phyloP scores from a whole-genome alignment of 371 early-diverging fungal genomes.

The Batrachochytrium dendrobatidis region DNA sequence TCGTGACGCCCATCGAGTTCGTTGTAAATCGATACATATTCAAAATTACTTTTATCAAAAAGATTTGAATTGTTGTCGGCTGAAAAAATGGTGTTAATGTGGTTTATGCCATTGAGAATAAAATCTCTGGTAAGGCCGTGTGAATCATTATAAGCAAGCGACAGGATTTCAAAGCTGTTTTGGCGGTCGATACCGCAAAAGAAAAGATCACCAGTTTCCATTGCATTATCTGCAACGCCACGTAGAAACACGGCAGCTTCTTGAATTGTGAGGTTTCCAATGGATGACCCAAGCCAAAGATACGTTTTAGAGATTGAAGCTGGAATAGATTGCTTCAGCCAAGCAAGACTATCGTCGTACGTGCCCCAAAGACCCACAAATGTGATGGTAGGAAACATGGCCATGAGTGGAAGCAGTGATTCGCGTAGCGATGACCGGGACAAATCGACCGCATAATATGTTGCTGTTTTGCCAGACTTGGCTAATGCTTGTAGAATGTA shows the following conservation, averaged over 20 bases:
- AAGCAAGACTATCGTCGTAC: slow-evolving; percentile 72
- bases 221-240: slow-evolving; percentile 43
- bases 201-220: slow-evolving; percentile 67
- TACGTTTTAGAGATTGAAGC: slow-evolving; percentile 40
- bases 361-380: slow-evolving; percentile 81
- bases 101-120: slow-evolving; percentile 75
- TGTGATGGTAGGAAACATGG: slow-evolving; percentile 50
- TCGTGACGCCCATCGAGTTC: slow-evolving; percentile 68
- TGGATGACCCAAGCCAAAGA: slow-evolving; percentile 84
- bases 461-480: slow-evolving; percentile 48
- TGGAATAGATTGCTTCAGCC: slow-evolving; percentile 50
- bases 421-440: slow-evolving; percentile 68
- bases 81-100: slow-evolving; percentile 65
- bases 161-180: slow-evolving; percentile 58
- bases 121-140: slow-evolving; percentile 71
- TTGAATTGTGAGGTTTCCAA: slow-evolving; percentile 65
- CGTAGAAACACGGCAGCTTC: slow-evolving; percentile 52
- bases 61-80: no score
- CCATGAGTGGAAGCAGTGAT: slow-evolving; percentile 42
- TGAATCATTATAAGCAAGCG: slow-evolving; percentile 79
- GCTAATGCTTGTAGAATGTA: slow-evolving; percentile 69
- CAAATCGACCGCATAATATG: slow-evolving; percentile 90
- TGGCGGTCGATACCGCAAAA: slow-evolving; percentile 78
- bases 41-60: slow-evolving; percentile 55
- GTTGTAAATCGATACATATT: slow-evolving; percentile 68